Conservation (phyloP, 352 stramenopile species). For the Globisporangium recalcitrans region DNA sequence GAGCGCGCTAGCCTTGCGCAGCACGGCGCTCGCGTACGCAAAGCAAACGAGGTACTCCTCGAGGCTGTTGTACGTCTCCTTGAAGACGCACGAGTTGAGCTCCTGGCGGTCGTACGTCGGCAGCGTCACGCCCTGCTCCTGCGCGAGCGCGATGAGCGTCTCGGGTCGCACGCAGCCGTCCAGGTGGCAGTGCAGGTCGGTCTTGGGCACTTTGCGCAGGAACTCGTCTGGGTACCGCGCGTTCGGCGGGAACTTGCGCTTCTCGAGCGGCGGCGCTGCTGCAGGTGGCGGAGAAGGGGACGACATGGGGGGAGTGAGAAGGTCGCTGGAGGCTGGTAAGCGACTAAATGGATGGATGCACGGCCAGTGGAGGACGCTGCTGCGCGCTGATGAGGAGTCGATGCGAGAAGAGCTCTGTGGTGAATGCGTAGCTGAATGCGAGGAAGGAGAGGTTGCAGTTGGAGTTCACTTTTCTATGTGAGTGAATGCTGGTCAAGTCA, state of each 20-base stretch:
- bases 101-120: slow-evolving; percentile 70
- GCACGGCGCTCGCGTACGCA: slow-evolving; percentile 60
- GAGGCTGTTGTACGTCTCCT: slow-evolving; percentile 71
- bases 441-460: no score
- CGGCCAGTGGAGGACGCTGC: not conserved
- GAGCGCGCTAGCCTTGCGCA: slow-evolving; percentile 52
- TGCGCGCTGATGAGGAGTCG: no score
- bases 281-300: not conserved
- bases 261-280: not conserved
- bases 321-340: not conserved
- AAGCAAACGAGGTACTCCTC: slow-evolving; percentile 87
- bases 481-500: no score
- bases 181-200: slow-evolving; percentile 85
- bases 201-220: slow-evolving; percentile 66
- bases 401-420: no score
- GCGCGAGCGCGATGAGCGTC: slow-evolving; percentile 82
- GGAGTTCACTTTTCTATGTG: no score
- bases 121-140: slow-evolving; percentile 57
- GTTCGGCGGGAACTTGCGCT: slow-evolving; percentile 45
- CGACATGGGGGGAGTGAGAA: not conserved
- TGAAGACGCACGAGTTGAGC: slow-evolving; percentile 65
- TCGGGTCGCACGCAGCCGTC: slow-evolving; percentile 75
- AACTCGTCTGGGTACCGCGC: slow-evolving; percentile 62
- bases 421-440: no score
- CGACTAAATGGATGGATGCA: not conserved